phyloP scores from a whole-genome alignment of 2,329 filamentous ascomycete genomes.

The Phialophora macrospora region DNA sequence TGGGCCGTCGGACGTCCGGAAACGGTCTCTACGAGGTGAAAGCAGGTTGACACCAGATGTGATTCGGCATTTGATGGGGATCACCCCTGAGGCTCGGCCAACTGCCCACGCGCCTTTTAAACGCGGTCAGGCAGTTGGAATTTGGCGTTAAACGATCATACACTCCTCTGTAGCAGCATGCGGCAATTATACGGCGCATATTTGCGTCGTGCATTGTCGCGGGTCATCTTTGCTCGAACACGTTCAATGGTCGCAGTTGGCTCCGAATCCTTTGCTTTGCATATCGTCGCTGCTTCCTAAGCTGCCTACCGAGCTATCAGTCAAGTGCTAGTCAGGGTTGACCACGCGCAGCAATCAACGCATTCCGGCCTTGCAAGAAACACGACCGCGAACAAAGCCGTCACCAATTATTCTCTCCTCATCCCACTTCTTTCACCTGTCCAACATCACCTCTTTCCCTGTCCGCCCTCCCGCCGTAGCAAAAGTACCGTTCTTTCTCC shows the following conservation, averaged over 20 bases:
- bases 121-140: too few relatives aligned
- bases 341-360: background rate
- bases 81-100: too few relatives aligned
- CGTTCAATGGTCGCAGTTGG: slow-evolving; percentile 11
- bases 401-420: background rate
- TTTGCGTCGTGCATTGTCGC: background rate
- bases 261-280: background rate
- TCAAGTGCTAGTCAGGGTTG: background rate
- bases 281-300: background rate
- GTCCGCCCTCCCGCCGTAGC: background rate
- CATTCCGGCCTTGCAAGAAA: background rate
- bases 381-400: background rate
- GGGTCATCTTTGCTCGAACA: slow-evolving; percentile 7
- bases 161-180: background rate
- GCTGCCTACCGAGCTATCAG: background rate
- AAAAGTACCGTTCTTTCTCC: background rate
- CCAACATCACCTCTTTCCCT: background rate
- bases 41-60: background rate
- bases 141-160: background rate
- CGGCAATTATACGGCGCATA: background rate
- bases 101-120: too few relatives aligned
- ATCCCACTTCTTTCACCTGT: background rate
- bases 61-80: too few relatives aligned
- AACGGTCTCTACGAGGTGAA: background rate
- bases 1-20: background rate